Conservation (phyloP, 2,329 filamentous ascomycete genomes). For the Neofusicoccum laricinum region DNA sequence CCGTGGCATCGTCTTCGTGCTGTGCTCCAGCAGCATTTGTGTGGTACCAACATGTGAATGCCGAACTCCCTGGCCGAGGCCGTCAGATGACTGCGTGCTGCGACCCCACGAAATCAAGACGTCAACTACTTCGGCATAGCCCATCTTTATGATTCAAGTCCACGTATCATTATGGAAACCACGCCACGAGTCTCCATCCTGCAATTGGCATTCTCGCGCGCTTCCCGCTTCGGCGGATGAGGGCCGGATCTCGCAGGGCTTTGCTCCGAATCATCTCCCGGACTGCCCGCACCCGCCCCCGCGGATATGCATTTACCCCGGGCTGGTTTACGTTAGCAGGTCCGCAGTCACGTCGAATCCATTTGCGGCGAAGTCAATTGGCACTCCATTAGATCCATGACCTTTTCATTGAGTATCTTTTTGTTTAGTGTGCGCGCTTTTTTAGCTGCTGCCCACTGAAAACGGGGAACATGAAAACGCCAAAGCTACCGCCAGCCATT, state of each 20-base stretch:
- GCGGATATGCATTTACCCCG: not conserved
- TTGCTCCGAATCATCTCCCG: not conserved
- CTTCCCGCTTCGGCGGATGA: not conserved
- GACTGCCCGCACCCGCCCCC: not conserved
- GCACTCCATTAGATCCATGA: constrained; percentile 16
- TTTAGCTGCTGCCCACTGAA: constrained; percentile 12
- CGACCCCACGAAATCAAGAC: not conserved
- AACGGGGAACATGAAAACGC: constrained; percentile 24
- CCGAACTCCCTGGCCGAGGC: not conserved
- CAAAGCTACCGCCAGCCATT: constrained; percentile 36
- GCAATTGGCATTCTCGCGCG: not conserved
- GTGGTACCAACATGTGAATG: not conserved
- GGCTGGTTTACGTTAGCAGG: not conserved
- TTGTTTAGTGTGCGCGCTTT: constrained; percentile 14
- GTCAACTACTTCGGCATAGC: not conserved
- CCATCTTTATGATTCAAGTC: not conserved
- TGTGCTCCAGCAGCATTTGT: not conserved
- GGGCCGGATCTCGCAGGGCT: not conserved
- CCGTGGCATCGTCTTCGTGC: not conserved
- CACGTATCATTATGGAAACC: not conserved
- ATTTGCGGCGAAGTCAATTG: not conserved
- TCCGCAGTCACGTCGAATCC: not conserved
- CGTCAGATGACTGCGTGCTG: not conserved
- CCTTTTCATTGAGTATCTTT: constrained; percentile 17
- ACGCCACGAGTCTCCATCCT: too few species aligned